These are phyloP conservation scores for Ananas comosus DNA, from an alignment of 176 grass and related monocot genomes.

Conservation along the genomic window DNA sequence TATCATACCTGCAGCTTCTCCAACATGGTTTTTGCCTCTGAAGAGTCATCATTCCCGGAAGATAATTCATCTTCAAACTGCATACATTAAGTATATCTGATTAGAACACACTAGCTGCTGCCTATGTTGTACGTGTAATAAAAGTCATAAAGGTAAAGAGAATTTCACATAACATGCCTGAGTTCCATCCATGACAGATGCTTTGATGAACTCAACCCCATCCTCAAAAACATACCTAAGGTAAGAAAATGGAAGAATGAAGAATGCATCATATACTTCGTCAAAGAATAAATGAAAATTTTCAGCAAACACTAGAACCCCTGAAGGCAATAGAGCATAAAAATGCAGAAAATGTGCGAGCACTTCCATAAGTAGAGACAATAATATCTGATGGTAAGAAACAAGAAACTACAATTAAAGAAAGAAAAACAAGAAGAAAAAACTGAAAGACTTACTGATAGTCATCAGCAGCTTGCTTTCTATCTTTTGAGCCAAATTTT, in stretches of 20 bases:
- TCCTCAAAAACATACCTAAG: constrained; percentile 84
- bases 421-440: constrained; percentile 15
- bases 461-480: constrained; percentile 44
- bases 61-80: constrained; percentile 48
- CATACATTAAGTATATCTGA: constrained; percentile 6
- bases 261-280: background rate
- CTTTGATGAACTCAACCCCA: constrained; percentile 86
- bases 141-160: constrained; percentile 9
- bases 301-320: background rate
- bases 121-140: constrained; percentile 7
- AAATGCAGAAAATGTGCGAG: background rate
- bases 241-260: constrained; percentile 19
- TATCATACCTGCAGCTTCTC: constrained; percentile 61
- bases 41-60: constrained; percentile 34
- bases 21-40: constrained; percentile 48
- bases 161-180: constrained; percentile 29
- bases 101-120: background rate
- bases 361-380: background rate
- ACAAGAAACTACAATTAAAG: background rate
- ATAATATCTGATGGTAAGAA: background rate
- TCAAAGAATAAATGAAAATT: background rate
- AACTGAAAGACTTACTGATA: constrained; percentile 48
- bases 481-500: constrained; percentile 77
- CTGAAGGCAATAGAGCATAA: background rate
- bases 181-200: constrained; percentile 65